A percentile compares a stretch with the other conserved stretches of the same genome.
Conservation (phyloP, 768 basidiomycete genomes). For the Boletus edulis region DNA sequence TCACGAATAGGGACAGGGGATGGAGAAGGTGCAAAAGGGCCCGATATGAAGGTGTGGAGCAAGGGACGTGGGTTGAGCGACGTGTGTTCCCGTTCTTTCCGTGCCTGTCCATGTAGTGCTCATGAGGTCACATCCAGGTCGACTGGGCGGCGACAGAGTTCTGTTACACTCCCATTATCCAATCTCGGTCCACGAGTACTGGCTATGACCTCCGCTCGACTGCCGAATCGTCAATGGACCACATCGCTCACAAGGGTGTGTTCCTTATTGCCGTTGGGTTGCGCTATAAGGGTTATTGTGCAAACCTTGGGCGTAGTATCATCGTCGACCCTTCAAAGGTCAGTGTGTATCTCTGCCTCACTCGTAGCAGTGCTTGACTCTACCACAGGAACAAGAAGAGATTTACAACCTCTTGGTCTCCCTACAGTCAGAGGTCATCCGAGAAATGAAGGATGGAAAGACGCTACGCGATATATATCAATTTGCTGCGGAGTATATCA, state of each 20-base stretch:
- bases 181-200: constrained; percentile 78
- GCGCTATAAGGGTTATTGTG: constrained; percentile 90
- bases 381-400: constrained; percentile 80
- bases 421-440: constrained; percentile 73
- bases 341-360: not conserved
- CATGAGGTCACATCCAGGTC: constrained; percentile 45
- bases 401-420: constrained; percentile 78
- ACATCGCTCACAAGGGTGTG: constrained; percentile 85
- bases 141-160: constrained; percentile 93
- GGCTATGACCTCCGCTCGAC: constrained; percentile 89
- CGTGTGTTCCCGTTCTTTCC: constrained; percentile 43
- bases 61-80: constrained; percentile 72
- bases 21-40: constrained; percentile 64
- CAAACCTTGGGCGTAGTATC: constrained; percentile 90
- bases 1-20: constrained; percentile 77
- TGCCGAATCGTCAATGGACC: constrained; percentile 81
- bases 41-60: constrained; percentile 92
- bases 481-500: constrained; percentile 65
- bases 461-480: constrained; percentile 80
- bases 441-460: constrained; percentile 77
- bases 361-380: not conserved
- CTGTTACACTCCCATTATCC: constrained; percentile 93
- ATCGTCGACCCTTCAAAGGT: constrained; percentile 93
- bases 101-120: not conserved
- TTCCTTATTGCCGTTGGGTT: constrained; percentile 85